Conservation (phyloP, 2,329 filamentous ascomycete species). For the Cryphonectria carpinicola region DNA sequence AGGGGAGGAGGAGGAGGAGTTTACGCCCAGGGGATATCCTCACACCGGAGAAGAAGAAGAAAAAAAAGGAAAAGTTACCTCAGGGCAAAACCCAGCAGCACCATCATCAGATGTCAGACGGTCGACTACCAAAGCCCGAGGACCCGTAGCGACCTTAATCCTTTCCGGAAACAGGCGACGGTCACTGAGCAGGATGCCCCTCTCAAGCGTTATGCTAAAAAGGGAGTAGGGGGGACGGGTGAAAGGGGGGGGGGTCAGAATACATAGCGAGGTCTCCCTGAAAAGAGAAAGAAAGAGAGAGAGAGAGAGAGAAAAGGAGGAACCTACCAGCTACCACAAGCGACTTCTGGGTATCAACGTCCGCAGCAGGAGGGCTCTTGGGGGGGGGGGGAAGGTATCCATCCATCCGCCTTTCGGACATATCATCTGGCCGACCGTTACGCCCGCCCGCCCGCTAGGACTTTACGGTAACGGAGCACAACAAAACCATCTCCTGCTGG, state of each 20-base stretch:
- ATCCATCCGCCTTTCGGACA: slow-evolving; percentile 12
- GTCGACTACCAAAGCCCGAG: slow-evolving; percentile 2
- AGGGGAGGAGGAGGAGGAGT: no score
- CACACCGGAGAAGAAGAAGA: background rate
- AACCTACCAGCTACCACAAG: background rate
- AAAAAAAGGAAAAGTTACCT: background rate
- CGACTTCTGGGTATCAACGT: background rate
- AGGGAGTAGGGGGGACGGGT: no score
- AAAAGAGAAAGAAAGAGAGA: background rate
- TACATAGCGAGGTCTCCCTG: background rate
- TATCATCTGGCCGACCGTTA: slow-evolving; percentile 18
- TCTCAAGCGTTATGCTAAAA: background rate
- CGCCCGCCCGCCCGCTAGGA: slow-evolving; percentile 5
- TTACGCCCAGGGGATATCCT: background rate
- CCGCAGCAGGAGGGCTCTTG: background rate
- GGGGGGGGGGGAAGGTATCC: background rate
- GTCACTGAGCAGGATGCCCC: background rate
- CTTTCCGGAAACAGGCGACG: background rate
- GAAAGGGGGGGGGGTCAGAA: background rate
- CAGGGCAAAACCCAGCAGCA: background rate
- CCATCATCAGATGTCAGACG: background rate
- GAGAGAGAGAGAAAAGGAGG: background rate
- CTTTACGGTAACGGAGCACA: slow-evolving; percentile 4
- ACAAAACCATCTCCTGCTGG: background rate
- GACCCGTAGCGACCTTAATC: background rate